Percentiles rank a stretch among this genome's conserved stretches.
Evolutionary conservation across 2,329 filamentous ascomycete species (phyloP).

Genomic region (Colletotrichum tropicale): DNA sequence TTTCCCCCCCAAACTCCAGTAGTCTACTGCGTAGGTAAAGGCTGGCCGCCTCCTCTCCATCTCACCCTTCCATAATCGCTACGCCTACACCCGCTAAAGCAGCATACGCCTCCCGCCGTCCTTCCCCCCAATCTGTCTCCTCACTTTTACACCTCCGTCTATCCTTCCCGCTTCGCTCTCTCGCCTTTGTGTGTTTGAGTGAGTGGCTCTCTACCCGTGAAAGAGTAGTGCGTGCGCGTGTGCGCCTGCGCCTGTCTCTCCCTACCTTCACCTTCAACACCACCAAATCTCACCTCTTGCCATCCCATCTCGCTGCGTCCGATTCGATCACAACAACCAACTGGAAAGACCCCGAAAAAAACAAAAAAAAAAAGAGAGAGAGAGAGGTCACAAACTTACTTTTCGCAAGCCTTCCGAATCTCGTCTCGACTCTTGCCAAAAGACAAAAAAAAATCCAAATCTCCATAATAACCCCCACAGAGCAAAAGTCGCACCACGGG

Average conservation of each 20-base stretch:
- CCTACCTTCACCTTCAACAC: not conserved
- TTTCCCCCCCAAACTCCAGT: not conserved
- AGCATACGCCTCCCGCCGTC: not conserved
- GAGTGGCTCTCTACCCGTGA: not conserved
- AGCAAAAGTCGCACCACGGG: slow-evolving; percentile 18
- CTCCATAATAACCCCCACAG: slow-evolving; percentile 15
- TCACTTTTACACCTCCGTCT: not conserved
- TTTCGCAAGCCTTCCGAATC: not conserved
- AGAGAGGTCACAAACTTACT: not conserved
- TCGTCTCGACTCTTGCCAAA: not conserved
- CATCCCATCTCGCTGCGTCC: slow-evolving; percentile 18
- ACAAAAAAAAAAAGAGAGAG: not conserved
- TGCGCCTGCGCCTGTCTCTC: not conserved
- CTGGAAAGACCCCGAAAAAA: not conserved
- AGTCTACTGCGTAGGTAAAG: not conserved
- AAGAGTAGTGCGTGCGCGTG: not conserved
- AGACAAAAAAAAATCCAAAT: not conserved
- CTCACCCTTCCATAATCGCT: not conserved
- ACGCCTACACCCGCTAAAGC: not conserved
- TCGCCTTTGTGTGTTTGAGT: not conserved
- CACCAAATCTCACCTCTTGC: slow-evolving; percentile 11
- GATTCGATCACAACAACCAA: not conserved
- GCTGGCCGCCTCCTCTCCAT: not conserved
- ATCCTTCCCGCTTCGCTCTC: slow-evolving; percentile 2
- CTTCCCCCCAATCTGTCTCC: not conserved